Evolutionary conservation across 2,329 filamentous ascomycete genomes (phyloP), one percentile per base, ranked within the genome.

Genomic region (Cercospora zeina): DNA sequence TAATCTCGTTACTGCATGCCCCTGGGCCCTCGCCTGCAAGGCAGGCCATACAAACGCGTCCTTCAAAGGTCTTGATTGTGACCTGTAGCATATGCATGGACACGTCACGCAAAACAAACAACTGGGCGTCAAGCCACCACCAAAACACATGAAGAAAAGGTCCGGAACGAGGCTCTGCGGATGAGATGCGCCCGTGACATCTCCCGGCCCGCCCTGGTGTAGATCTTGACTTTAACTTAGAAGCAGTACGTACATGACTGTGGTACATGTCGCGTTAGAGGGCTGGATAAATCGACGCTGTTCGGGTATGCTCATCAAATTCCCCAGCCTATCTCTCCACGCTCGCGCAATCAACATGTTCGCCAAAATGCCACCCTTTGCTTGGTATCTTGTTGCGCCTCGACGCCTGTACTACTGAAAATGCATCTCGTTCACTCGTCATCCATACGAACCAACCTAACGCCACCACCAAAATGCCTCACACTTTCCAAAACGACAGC

Each of bases 121-220:
- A 13, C 39, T 45, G 39, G 39, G 39, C 39, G 39, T 45, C 39
- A 45, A 45, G 39, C 39, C 39, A 45, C 39, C 39, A 24, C n/a
- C n/a, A n/a, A n/a, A n/a, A n/a, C 39, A 45, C 39, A 45, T 13
- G 16, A 45, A 45, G 16, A 45, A 45, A 45, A 16, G 39, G 39
- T 45, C 39, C 21, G 21, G 9, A 21, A 24, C 39, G 39, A 45
- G 39, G 39, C 39, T 45, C 39, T 45, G 39, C 39, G 39, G 39
- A 45, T 27, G 24, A 21, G 19, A 24, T 45, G 16, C 10, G 16
- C 13, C 39, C 39, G 39, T 9, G 10, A 45, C 19, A 4, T 45
- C 19, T 24, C 21, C 16, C 39, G 39, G 39, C 13, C 39, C 39
- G 39, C 39, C 39, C 39, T 24, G 13, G 16, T 19, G 39, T 45